phyloP scores from a whole-genome alignment of 116 monocot species.

The Trichopus zeylanicus region DNA sequence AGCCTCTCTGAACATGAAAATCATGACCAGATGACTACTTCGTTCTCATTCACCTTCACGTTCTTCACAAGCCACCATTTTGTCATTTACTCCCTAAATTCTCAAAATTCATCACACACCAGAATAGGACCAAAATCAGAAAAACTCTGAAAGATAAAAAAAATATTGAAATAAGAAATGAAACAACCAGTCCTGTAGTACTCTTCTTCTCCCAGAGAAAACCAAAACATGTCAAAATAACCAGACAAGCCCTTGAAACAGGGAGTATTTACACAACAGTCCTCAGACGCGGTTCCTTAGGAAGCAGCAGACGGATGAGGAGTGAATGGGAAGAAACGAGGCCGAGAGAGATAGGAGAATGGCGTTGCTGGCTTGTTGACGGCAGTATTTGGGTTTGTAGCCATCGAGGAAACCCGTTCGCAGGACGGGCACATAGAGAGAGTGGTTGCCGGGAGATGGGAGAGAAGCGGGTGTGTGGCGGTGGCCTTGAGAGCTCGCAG shows the following conservation, averaged over 20 bases:
- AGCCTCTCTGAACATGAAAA: too few relatives aligned
- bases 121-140: too few relatives aligned
- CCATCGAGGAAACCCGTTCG: conserved; percentile 25
- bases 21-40: too few relatives aligned
- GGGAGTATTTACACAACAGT: not conserved
- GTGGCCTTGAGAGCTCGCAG: conserved; percentile 43
- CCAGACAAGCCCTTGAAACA: not conserved
- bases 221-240: too few relatives aligned
- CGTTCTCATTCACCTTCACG: too few relatives aligned
- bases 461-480: conserved; percentile 26
- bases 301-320: conserved; percentile 3
- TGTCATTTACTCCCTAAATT: too few relatives aligned
- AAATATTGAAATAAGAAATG: too few relatives aligned
- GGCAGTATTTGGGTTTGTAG: not conserved
- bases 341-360: not conserved
- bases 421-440: conserved; percentile 68
- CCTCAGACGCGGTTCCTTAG: not conserved
- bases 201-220: too few relatives aligned
- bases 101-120: too few relatives aligned
- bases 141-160: too few relatives aligned
- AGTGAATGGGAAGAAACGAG: conserved; percentile 6
- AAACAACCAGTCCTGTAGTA: too few relatives aligned
- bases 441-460: conserved; percentile 29
- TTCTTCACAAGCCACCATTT: too few relatives aligned
- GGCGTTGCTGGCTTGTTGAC: not conserved